phyloP scores from a whole-genome alignment of 2,329 filamentous ascomycete species.

The Cladorrhinum sp. region DNA sequence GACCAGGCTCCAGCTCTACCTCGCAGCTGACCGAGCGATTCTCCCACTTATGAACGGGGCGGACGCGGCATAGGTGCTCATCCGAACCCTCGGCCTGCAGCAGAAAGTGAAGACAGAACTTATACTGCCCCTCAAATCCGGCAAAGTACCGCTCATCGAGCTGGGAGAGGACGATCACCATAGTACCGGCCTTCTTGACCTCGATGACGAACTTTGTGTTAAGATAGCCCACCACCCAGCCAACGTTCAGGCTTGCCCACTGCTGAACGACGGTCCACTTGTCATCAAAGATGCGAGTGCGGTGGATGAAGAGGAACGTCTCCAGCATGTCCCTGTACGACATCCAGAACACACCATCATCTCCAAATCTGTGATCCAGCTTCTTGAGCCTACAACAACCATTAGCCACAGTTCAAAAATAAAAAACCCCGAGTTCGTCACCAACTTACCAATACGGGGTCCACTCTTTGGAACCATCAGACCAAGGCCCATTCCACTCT shows the following conservation, averaged over 20 bases:
- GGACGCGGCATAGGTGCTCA: constrained; percentile 53
- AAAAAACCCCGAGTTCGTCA: too few species aligned
- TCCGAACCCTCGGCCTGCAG: constrained; percentile 47
- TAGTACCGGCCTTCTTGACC: constrained; percentile 52
- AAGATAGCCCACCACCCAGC: constrained; percentile 60
- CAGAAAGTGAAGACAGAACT: constrained; percentile 40
- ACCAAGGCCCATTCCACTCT: constrained; percentile 60
- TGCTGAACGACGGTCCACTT: constrained; percentile 57
- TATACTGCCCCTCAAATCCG: constrained; percentile 58
- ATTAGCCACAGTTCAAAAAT: not conserved
- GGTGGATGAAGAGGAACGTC: constrained; percentile 60
- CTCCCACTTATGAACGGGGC: constrained; percentile 57
- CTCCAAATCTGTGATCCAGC: constrained; percentile 57
- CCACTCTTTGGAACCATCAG: constrained; percentile 61
- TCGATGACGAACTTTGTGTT: constrained; percentile 58
- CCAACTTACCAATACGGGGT: constrained; percentile 48
- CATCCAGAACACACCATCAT: constrained; percentile 63
- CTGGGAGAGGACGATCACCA: constrained; percentile 61
- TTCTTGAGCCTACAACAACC: constrained; percentile 39
- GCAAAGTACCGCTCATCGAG: constrained; percentile 62
- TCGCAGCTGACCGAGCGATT: constrained; percentile 57
- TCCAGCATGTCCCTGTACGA: constrained; percentile 59
- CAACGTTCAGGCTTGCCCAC: constrained; percentile 61
- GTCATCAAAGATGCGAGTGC: constrained; percentile 58
- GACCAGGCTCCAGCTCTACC: constrained; percentile 53